Evolutionary conservation across 441 rosid species (phyloP), one percentile per base, ranked within the genome.

Genomic region (Gossypium schwendimanii): DNA sequence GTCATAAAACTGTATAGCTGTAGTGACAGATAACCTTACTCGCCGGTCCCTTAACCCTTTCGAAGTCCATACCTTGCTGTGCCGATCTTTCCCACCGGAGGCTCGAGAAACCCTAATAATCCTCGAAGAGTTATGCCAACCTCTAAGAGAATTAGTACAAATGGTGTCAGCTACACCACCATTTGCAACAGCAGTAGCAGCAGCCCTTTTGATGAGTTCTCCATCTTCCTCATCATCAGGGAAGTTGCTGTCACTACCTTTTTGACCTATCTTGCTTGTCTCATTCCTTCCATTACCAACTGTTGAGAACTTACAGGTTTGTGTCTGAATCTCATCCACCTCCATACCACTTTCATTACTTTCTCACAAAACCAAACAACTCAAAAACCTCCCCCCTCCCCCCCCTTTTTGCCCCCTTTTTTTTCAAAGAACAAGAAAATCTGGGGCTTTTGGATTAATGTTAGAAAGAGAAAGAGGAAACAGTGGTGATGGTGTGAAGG

Each of bases 41-140:
- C 98, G 82, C 57, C 98, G 74, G 88, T 94, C 98, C 73, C 97
- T 81, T 12, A 86, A 79, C 20, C 98, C 98, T 77, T 92, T 92
- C 0, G 98, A 92, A 24, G 98, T 94, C 89, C 83, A 91, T 0
- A 94, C 97, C 81, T 94, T 94, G 84, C 98, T 94, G 82, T 94
- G 99, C 62, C 99, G 85, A 78, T 94, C 99, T 82, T 94, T 94
- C 1, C 99, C 99, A 41, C 99, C 98, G 1, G 99, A 88, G 50
- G 99, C 96, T 73, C 98, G 79, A 0, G 99, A 92, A 84, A 92
- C 99, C 94, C 97, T 88, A 82, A 92, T 87, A 41, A 94, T 94
- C 66, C 99, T 72, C 0, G 97, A 91, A 0, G 93, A 86, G 41
- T 86, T 85, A 79, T 72, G 91, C 93, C 93, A 89, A 70, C 87